Conservation (phyloP, 2,329 filamentous ascomycete species). For the Fusarium setosum region DNA sequence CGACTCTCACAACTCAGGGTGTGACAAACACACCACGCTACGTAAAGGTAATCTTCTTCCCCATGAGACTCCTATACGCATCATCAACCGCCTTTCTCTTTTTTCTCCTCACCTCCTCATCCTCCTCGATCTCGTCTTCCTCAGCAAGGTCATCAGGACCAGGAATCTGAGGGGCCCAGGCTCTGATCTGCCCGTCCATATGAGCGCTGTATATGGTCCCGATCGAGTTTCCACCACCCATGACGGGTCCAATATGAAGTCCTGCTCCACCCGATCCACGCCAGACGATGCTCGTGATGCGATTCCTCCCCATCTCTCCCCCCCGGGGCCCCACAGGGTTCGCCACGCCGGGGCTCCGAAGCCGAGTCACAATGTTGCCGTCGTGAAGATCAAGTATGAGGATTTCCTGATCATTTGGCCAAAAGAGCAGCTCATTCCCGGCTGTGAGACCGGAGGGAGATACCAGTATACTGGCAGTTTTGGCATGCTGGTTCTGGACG, state of each 20-base stretch:
- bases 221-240: slow-evolving; percentile 64
- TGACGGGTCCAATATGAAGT: slow-evolving; percentile 67
- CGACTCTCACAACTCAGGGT: not conserved
- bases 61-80: slow-evolving; percentile 82
- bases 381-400: slow-evolving; percentile 83
- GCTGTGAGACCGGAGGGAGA: slow-evolving; percentile 69
- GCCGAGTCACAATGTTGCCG: slow-evolving; percentile 76
- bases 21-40: slow-evolving; percentile 25
- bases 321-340: slow-evolving; percentile 53
- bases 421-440: slow-evolving; percentile 77
- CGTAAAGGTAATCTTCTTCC: slow-evolving; percentile 74
- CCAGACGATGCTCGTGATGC: slow-evolving; percentile 84
- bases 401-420: slow-evolving; percentile 85
- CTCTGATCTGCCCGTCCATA: slow-evolving; percentile 83
- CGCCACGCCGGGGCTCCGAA: slow-evolving; percentile 72
- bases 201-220: slow-evolving; percentile 82
- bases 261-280: slow-evolving; percentile 69
- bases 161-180: slow-evolving; percentile 75
- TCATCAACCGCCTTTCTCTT: slow-evolving; percentile 87
- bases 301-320: slow-evolving; percentile 70
- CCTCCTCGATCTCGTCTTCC: slow-evolving; percentile 53
- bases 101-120: slow-evolving; percentile 61
- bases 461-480: slow-evolving; percentile 70
- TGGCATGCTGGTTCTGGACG: slow-evolving; percentile 78
- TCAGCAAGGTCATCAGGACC: slow-evolving; percentile 63